Evolutionary conservation across 768 basidiomycete genomes (phyloP).

Genomic region (Harrya chromipes): DNA sequence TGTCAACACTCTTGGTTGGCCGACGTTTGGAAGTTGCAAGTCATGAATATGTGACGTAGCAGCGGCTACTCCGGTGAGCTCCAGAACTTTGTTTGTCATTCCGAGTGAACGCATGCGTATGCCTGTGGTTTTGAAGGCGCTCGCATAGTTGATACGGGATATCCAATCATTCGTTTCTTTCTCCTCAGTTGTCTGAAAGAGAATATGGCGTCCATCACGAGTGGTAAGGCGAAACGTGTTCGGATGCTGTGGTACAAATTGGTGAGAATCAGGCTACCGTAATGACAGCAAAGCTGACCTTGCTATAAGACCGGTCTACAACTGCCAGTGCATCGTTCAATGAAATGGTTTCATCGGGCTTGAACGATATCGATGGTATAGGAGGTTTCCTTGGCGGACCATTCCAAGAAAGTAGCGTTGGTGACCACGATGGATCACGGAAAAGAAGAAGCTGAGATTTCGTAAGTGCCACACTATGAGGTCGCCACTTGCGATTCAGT

Average conservation of each 20-base stretch:
- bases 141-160: slow-evolving; percentile 88
- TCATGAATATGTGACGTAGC: slow-evolving; percentile 82
- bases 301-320: slow-evolving; percentile 71
- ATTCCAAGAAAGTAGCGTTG: slow-evolving; percentile 43
- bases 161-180: slow-evolving; percentile 89
- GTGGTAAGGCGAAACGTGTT: slow-evolving; percentile 77
- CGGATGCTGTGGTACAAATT: slow-evolving; percentile 39
- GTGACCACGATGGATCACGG: slow-evolving; percentile 63
- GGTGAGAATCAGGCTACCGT: slow-evolving; percentile 2
- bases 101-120: slow-evolving; percentile 75
- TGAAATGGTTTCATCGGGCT: slow-evolving; percentile 84
- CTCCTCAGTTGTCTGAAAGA: slow-evolving; percentile 71
- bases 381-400: slow-evolving; percentile 34
- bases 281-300: slow-evolving; percentile 46
- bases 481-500: slow-evolving; percentile 80
- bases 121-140: slow-evolving; percentile 83
- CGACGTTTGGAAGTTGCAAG: slow-evolving; percentile 38
- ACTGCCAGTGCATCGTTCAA: slow-evolving; percentile 78
- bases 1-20: slow-evolving; percentile 24
- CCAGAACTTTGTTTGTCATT: slow-evolving; percentile 66
- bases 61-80: slow-evolving; percentile 81
- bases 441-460: slow-evolving; percentile 91
- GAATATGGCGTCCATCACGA: slow-evolving; percentile 73
- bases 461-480: slow-evolving; percentile 82
- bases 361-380: slow-evolving; percentile 46